Base-by-base conservation (phyloP, 1,284 basidiomycete species). In the Tilletia horrida region DNA sequence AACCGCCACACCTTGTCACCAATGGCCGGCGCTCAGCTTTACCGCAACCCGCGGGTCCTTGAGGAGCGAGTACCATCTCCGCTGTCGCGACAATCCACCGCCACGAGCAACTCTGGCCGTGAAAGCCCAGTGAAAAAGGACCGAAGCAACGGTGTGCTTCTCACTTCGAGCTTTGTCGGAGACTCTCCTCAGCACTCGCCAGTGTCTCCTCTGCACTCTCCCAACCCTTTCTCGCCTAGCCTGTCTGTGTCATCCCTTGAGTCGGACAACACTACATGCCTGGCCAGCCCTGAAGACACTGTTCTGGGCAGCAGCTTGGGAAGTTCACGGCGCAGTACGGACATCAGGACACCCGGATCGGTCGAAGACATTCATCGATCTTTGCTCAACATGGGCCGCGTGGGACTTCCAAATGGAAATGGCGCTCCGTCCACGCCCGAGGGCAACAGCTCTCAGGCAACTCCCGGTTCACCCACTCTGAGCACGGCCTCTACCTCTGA, bases 161-260 rank as follows among this genome's bases (percentile, higher is more conserved):
- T 59, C 1, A 31, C 55, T 16, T 59, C 55, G n/a, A 59, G 55
- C 55, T 59, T 72, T 1, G 55, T 75, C n/a, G 73, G 72, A 43
- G 71, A 76, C 64, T 76, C 74, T 1, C 74, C 73, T 0, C 71
- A 73, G 64, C 66, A 72, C 18, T 78, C 76, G 44, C 75, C 75
- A 29, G 67, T 67, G 61, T 76, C 76, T n/a, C 62, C 73, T 35
- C 68, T 43, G 66, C 71, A 69, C 40, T 77, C 76, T 18, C 73
- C 74, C 2, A 74, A 72, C 52, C 71, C 71, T 0, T 76, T 78
- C 57, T 76, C 75, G 61, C 76, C 76, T 4, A 63, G 72, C 4
- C 64, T 70, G 13, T 76, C 74, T 4, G 64, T 69, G 40, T 73
- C 71, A 3, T 78, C 76, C 29, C 57, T 72, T 21, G 75, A 77